Evolutionary conservation across 2,329 filamentous ascomycete genomes (phyloP).

Genomic region (Arthroderma uncinatum): DNA sequence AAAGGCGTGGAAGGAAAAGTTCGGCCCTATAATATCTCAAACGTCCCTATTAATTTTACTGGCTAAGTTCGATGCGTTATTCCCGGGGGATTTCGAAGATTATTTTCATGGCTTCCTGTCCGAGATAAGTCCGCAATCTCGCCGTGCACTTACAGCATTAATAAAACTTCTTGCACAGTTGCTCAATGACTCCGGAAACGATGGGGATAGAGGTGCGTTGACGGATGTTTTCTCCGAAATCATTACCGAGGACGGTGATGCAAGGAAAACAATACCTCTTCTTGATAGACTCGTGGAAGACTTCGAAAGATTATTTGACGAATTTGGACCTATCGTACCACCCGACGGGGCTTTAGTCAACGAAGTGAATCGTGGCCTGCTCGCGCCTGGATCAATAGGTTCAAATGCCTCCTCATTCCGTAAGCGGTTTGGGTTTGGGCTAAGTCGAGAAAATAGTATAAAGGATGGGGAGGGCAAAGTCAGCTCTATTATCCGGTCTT

Average conservation of each 20-base stretch:
- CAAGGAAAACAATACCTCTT: constrained; percentile 75
- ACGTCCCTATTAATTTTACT: constrained; percentile 65
- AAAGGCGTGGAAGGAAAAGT: constrained; percentile 77
- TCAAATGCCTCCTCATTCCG: constrained; percentile 81
- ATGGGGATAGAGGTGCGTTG: constrained; percentile 77
- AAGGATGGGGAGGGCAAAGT: constrained; percentile 56
- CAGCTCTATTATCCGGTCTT: constrained; percentile 69
- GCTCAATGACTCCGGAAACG: constrained; percentile 79
- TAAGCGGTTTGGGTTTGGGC: constrained; percentile 69
- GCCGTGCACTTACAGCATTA: constrained; percentile 68
- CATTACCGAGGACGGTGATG: constrained; percentile 63
- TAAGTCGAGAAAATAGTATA: constrained; percentile 71
- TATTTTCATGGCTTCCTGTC: constrained; percentile 44
- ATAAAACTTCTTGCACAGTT: constrained; percentile 79
- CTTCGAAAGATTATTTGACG: constrained; percentile 76
- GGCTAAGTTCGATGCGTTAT: constrained; percentile 32
- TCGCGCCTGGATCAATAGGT: constrained; percentile 61
- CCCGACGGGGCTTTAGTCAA: constrained; percentile 36
- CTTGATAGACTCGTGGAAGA: constrained; percentile 83
- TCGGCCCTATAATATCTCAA: constrained; percentile 70
- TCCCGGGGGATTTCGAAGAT: constrained; percentile 42
- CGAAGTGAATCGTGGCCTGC: constrained; percentile 50
- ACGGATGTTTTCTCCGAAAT: constrained; percentile 84
- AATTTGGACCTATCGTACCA: constrained; percentile 39
- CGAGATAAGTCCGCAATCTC: constrained; percentile 48